These are phyloP conservation scores for Trypanosoma boissoni DNA, from an alignment of 208 protist genomes.

Conservation along the genomic window DNA sequence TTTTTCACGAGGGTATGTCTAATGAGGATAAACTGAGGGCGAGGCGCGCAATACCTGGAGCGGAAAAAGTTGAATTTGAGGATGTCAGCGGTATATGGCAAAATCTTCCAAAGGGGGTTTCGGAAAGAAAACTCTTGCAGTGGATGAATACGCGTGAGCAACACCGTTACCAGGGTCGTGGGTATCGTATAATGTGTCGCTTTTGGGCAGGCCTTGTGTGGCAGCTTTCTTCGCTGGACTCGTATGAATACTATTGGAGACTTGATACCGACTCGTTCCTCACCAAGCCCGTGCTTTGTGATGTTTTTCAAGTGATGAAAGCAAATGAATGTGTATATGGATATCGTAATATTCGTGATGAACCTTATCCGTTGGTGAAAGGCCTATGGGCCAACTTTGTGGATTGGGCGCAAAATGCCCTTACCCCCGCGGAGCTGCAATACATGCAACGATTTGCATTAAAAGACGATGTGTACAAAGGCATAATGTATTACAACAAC, in stretches of 20 bases:
- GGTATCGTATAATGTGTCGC: slow-evolving; percentile 39
- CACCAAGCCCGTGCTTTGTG: slow-evolving; percentile 20
- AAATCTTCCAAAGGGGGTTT: slow-evolving; percentile 18
- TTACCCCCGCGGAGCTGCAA: not conserved
- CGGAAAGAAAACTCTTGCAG: slow-evolving; percentile 15
- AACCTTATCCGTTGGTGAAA: not conserved
- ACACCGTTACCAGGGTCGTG: slow-evolving; percentile 16
- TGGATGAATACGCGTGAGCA: slow-evolving; percentile 21
- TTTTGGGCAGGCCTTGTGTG: slow-evolving; percentile 37
- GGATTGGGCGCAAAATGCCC: slow-evolving; percentile 1
- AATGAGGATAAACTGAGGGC: slow-evolving; percentile 15
- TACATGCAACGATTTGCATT: not conserved
- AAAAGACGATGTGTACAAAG: slow-evolving; percentile 8
- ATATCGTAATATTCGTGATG: slow-evolving; percentile 16
- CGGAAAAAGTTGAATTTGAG: slow-evolving; percentile 34
- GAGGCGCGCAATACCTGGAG: slow-evolving; percentile 16
- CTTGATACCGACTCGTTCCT: slow-evolving; percentile 43
- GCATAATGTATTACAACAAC: slow-evolving; percentile 38
- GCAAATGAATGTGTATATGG: slow-evolving; percentile 29
- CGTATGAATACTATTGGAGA: slow-evolving; percentile 56
- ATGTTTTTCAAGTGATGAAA: slow-evolving; percentile 32
- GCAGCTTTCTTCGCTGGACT: slow-evolving; percentile 33
- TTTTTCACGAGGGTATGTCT: slow-evolving; percentile 38
- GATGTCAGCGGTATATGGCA: slow-evolving; percentile 23
- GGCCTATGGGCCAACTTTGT: slow-evolving; percentile 14